Conservation (phyloP, 208 protist genomes). For the Acanthamoeba rhysodes region DNA sequence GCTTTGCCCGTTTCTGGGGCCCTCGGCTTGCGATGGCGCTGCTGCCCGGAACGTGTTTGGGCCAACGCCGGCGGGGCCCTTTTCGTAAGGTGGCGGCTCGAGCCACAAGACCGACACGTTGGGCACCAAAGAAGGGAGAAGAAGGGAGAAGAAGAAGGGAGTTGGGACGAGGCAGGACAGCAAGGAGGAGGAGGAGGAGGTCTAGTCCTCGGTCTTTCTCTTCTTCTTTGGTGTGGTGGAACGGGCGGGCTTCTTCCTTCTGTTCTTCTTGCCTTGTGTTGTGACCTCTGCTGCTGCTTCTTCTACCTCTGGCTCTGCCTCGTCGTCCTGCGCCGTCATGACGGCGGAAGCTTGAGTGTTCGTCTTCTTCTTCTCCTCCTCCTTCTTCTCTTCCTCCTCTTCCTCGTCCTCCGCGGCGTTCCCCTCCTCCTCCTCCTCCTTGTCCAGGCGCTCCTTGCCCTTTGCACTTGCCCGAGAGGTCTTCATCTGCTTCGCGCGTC, state of each 20-base stretch:
- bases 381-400: background rate
- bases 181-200: background rate
- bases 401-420: background rate
- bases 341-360: background rate
- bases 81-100: too few species aligned
- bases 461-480: background rate
- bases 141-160: too few species aligned
- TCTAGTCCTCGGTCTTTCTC: slow-evolving; percentile 42
- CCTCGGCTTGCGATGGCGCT: too few species aligned
- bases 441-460: slow-evolving; percentile 41
- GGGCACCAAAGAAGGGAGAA: too few species aligned
- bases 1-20: too few species aligned
- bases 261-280: background rate
- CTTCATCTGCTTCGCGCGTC: slow-evolving; percentile 6
- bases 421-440: background rate
- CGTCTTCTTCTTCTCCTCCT: too few species aligned
- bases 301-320: background rate
- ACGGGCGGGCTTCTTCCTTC: slow-evolving; percentile 9
- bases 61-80: too few species aligned
- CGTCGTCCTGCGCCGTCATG: background rate
- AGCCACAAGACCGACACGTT: too few species aligned
- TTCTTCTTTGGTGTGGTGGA: slow-evolving; percentile 25
- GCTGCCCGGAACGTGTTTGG: too few species aligned
- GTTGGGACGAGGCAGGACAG: too few species aligned
- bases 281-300: background rate